Base-by-base conservation (phyloP, 352 stramenopile species). In the Globisporangium cystogenes region DNA sequence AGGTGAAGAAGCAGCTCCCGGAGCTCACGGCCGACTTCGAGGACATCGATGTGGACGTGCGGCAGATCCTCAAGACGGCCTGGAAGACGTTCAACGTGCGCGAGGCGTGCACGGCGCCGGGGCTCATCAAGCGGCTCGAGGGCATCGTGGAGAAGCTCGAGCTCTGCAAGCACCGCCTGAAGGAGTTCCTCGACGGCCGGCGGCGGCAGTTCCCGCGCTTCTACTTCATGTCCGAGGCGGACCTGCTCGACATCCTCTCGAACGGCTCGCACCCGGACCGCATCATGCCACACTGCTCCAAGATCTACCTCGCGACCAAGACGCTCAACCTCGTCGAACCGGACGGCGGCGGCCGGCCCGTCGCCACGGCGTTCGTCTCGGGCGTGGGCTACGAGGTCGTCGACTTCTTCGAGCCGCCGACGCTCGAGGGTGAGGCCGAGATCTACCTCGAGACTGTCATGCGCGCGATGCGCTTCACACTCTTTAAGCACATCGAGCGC, bases 371-470 rank as follows among this genome's bases (percentile, higher is more conserved):
- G 53, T 98, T 97, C 53, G 89, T 98, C 12, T 93, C 95, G 31
- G 90, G 88, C 48, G 96, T 99, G 4, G 94, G 95, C 12, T 89
- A 95, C 48, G 96, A 99, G 61, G 64, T 87, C 48, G 93, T 98
- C 15, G 80, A 91, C 40, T 99, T 99, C 53, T 82, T 93, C 47
- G 88, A 96, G 31, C 72, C 90, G 0, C 87, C 97, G 8, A 65
- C 92, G 24, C 78, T 99, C 0, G 80, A 98, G 53, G 96, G 95
- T 43, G 98, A 99, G 65, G 94, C 97, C 18, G 96, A 99, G 62
- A 97, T 98, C 58, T 99, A 99, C 70, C 83, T 99, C 49, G 92
- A 98, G 67, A 97, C 89, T 0, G 76, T 98, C 27, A 87, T 98
- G 65, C 76, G 96, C 44, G 89, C 86, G 4, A 97, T 98, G 87